A percentile compares a stretch with the other conserved stretches of the same genome.
Evolutionary conservation across 208 protist species (phyloP).

Genomic region (Trypanosoma cruzi): DNA sequence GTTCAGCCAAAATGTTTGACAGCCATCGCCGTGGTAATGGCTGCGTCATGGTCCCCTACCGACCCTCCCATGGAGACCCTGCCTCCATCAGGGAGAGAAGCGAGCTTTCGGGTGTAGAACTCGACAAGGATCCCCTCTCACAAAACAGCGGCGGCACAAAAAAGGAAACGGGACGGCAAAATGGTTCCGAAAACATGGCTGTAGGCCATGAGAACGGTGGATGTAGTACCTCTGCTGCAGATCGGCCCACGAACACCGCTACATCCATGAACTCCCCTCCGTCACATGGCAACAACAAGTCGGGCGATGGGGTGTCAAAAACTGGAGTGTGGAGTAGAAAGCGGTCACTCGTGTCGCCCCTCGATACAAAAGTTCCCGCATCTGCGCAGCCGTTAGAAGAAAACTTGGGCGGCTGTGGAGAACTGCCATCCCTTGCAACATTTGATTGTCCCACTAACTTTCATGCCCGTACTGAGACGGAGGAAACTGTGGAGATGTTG

Average conservation of each 20-base stretch:
- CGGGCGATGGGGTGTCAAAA: background rate
- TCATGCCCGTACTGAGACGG: conserved; percentile 13
- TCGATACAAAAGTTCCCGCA: background rate
- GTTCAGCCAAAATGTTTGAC: conserved; percentile 58
- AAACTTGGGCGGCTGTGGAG: background rate
- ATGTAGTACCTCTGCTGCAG: background rate
- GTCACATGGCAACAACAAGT: background rate
- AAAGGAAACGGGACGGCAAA: no score
- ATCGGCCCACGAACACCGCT: no score
- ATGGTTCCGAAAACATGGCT: no score
- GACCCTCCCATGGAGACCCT: background rate
- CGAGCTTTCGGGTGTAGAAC: background rate
- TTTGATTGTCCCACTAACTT: background rate
- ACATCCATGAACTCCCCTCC: background rate
- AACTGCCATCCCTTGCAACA: background rate
- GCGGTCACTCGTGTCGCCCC: background rate
- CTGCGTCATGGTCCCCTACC: conserved; percentile 42
- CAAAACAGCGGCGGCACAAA: no score
- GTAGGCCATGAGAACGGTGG: background rate
- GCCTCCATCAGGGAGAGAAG: background rate
- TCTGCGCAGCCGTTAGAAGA: background rate
- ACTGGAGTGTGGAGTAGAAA: background rate
- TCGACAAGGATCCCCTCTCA: background rate
- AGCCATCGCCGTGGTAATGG: conserved; percentile 29
- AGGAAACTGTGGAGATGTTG: conserved; percentile 2